Conservation (phyloP, 2,329 filamentous ascomycete species). For the Phialophora macrospora region DNA sequence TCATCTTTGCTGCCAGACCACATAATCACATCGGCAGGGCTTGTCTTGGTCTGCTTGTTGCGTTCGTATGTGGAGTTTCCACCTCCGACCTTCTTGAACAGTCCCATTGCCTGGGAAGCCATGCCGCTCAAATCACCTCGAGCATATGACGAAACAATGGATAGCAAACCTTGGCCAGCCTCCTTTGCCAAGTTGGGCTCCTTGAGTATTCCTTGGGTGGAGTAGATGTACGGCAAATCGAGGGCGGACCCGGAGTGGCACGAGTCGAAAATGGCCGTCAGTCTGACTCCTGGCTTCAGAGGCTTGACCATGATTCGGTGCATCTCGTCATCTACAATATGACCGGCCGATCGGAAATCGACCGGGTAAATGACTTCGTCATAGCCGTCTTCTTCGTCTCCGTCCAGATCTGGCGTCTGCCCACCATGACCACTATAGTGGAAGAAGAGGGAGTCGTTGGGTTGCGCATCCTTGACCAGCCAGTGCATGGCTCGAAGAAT, state of each 20-base stretch:
- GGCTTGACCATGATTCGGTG: conserved; percentile 77
- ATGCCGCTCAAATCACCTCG: conserved; percentile 83
- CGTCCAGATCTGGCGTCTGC: conserved; percentile 73
- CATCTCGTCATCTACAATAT: conserved; percentile 80
- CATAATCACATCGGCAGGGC: conserved; percentile 94
- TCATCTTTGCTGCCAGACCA: conserved; percentile 96
- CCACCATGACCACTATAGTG: conserved; percentile 83
- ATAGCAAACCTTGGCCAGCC: conserved; percentile 67
- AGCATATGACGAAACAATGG: conserved; percentile 76
- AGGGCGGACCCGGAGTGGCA: conserved; percentile 71
- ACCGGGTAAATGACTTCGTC: conserved; percentile 82
- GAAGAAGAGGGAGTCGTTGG: conserved; percentile 95
- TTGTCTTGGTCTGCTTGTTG: conserved; percentile 87
- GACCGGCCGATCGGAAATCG: conserved; percentile 70
- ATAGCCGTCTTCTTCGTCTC: conserved; percentile 77
- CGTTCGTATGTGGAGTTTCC: conserved; percentile 80
- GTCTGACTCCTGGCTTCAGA: conserved; percentile 78
- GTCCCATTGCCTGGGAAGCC: conserved; percentile 75
- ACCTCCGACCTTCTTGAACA: conserved; percentile 84
- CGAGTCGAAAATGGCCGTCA: conserved; percentile 71
- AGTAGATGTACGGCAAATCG: conserved; percentile 71
- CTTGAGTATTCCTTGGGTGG: conserved; percentile 70
- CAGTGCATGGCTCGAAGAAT: conserved; percentile 97
- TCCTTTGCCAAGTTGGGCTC: conserved; percentile 71
- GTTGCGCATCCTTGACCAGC: conserved; percentile 89